These are phyloP conservation scores for Acarospora socialis DNA, from an alignment of 2,329 filamentous ascomycete species.

Conservation along the genomic window DNA sequence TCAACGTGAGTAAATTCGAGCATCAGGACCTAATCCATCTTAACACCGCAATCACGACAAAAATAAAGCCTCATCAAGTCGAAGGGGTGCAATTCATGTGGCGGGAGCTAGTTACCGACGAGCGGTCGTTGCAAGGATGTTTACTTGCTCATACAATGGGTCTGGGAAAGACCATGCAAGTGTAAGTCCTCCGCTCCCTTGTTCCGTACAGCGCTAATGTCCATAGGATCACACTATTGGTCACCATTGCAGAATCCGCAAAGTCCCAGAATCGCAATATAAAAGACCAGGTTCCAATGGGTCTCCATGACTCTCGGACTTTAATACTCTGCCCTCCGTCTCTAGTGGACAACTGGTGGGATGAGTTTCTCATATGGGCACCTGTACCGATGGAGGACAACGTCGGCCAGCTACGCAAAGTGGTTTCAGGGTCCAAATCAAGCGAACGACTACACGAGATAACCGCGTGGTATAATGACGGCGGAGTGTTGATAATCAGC, in stretches of 20 bases:
- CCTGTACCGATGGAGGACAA: slow-evolving; percentile 28
- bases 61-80: slow-evolving; percentile 69
- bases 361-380: slow-evolving; percentile 61
- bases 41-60: slow-evolving; percentile 44
- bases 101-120: slow-evolving; percentile 59
- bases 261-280: slow-evolving; percentile 43
- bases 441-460: slow-evolving; percentile 34
- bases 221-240: slow-evolving; percentile 56
- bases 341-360: slow-evolving; percentile 68
- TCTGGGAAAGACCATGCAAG: slow-evolving; percentile 82
- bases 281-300: slow-evolving; percentile 50
- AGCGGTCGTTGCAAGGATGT: slow-evolving; percentile 51
- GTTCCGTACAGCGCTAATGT: slow-evolving; percentile 4
- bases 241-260: slow-evolving; percentile 55
- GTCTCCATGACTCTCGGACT: slow-evolving; percentile 47
- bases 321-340: slow-evolving; percentile 63
- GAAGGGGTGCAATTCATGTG: slow-evolving; percentile 77
- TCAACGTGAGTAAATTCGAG: slow-evolving; percentile 52
- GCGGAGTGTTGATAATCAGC: slow-evolving; percentile 64
- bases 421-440: slow-evolving; percentile 32
- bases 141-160: slow-evolving; percentile 85
- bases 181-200: slow-evolving; percentile 29
- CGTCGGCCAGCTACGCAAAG: slow-evolving; percentile 42
- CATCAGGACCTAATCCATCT: slow-evolving; percentile 50
- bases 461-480: slow-evolving; percentile 44